Evolutionary conservation across 2,329 filamentous ascomycete genomes (phyloP), one percentile per base, ranked within the genome.

Genomic region (Colletotrichum sp.): DNA sequence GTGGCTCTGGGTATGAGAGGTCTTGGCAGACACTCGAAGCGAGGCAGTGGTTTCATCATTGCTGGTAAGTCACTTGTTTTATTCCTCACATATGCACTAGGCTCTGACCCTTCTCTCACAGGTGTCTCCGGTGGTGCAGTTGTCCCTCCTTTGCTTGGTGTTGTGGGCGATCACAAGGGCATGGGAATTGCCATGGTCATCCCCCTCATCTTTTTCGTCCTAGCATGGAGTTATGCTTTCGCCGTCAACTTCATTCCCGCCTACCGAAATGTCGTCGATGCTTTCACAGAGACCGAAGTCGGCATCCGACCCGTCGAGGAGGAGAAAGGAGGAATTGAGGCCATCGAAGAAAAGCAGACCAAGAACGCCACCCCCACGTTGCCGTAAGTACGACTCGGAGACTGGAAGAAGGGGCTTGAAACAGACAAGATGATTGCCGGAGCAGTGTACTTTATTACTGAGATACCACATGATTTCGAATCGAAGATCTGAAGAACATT

Each of bases 71-170:
- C 3, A 16, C 59, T 6, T 4, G 5, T 7, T 13, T 6, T 6
- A 44, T 5, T 10, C 39, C n/a, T 24, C 18, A 12, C 10, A 16
- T 4, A 6, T 26, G 10, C 16, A 28, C 26, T 94, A 94, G 3
- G 88, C 96, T 94, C 96, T 94, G 82, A 92, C 95, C n/a, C n/a
- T 22, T 52, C 3, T 93, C 88, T 5, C 18, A 9, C 13, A 6
- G 94, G 93, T 78, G 93, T 96, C 1, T 88, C 90, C 18, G 94
- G 95, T 16, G 95, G 95, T 73, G 94, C 95, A 4, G 89, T 91
- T 36, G 93, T 96, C 9, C 95, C 95, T 1, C 93, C 95, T 0
- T 87, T 96, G 36, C 90, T 93, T 3, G 94, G 94, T 39, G 90
- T 89, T 10, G 93, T 92, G 2, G 91, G 93, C 75, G 85, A 89